A percentile compares a stretch with the other conserved stretches of the same genome.
phyloP scores from a whole-genome alignment of 495 filamentous ascomycete species.

The Penicillium bialowiezense region DNA sequence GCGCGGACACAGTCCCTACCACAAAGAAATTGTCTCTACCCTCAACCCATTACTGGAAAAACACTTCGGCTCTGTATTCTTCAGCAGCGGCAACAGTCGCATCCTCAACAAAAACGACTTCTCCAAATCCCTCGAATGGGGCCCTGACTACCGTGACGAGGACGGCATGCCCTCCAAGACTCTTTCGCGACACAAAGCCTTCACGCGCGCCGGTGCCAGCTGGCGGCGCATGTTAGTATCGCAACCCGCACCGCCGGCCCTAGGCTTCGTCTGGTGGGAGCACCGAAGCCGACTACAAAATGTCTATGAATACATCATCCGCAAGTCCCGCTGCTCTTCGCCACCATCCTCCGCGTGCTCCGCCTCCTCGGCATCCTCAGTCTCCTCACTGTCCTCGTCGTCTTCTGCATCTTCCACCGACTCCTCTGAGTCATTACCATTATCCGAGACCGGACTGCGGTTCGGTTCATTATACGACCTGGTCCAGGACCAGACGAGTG shows the following conservation, averaged over 20 bases:
- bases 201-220: neutral
- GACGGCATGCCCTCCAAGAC: neutral
- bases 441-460: neutral
- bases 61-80: neutral
- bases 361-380: neutral
- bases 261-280: neutral
- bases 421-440: neutral
- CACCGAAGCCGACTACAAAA: neutral
- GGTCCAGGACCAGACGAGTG: neutral
- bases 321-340: neutral
- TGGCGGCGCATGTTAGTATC: neutral
- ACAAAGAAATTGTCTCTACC: neutral
- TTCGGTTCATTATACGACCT: neutral
- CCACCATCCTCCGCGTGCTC: neutral
- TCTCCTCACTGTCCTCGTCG: neutral
- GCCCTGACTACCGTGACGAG: neutral
- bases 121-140: neutral
- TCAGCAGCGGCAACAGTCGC: neutral
- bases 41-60: neutral
- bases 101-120: neutral
- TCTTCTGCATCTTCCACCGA: conserved; percentile 4
- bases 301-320: neutral
- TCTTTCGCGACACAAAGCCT: neutral
- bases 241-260: neutral
- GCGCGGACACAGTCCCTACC: neutral